Evolutionary conservation across 345 rosid genomes (phyloP), one percentile per base, ranked within the genome.

Genomic region (Eutrema yunnanense): DNA sequence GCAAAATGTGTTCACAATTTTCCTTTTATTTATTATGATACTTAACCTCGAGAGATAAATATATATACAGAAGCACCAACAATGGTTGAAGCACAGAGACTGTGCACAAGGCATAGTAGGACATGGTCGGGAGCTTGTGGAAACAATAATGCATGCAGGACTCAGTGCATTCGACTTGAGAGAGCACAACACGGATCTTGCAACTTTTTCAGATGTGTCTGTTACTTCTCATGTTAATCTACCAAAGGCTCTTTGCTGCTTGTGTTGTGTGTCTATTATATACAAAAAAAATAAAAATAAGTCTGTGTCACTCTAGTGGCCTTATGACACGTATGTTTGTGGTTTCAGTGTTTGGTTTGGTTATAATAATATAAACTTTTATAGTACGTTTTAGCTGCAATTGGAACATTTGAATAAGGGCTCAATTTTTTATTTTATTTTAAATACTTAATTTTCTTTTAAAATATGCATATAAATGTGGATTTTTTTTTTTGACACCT

Each of bases 141-240:
- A 43, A 68, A 54, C 63, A 55, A 6, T 32, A 32, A 42, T 0
- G 73, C 64, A 0, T 68, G 73, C 3, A 68, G 44, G 44, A 56
- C 44, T 43, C 63, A 68, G 34, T 55, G 73, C 54, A 79, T 89
- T 67, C 74, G 40, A 67, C 81, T 87, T 19, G 73, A 68, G 11
- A 5, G 12, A 19, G 64, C 73, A 43, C 19, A 22, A 7, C 54
- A 55, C 19, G 73, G 73, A 16, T 43, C 64, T 43, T 68, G 73
- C 73, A 68, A 68, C 54, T 55, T 16, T 16, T 16, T 16, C 32
- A 67, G 11, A 14, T 53, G 70, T 1, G 38, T 66, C 27, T 66
- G 71, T 4, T 66, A 51, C 38, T 38, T 10, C 27, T 27, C 71
- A 26, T 66, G 71, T 51, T 66, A 27, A 51, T 46, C 8, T 44